Evolutionary conservation across 1,284 basidiomycete species (phyloP).

Genomic region (Pterulicium gracile): DNA sequence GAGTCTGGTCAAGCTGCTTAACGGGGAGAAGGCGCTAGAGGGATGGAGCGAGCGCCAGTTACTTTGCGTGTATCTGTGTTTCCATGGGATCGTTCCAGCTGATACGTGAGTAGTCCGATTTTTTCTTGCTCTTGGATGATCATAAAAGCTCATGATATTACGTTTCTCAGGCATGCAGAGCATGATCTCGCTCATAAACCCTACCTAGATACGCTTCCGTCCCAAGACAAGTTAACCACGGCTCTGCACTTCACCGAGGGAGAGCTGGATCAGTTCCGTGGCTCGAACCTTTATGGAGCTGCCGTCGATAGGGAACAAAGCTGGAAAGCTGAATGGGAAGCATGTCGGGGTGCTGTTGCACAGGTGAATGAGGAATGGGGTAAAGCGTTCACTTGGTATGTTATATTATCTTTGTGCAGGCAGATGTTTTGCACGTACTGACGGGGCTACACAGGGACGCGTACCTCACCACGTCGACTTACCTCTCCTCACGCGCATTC

Average conservation of each 20-base stretch:
- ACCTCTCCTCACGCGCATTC: slow-evolving; percentile 81
- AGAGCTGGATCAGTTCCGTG: slow-evolving; percentile 59
- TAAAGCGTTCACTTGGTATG: slow-evolving; percentile 57
- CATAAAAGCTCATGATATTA: slow-evolving; percentile 7
- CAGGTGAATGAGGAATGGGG: slow-evolving; percentile 31
- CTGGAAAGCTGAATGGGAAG: slow-evolving; percentile 51
- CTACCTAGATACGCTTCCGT: slow-evolving; percentile 64
- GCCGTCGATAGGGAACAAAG: slow-evolving; percentile 47
- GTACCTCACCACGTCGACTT: slow-evolving; percentile 63
- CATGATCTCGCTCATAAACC: slow-evolving; percentile 36
- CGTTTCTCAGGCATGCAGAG: slow-evolving; percentile 11
- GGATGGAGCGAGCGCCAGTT: slow-evolving; percentile 62
- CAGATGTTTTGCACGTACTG: no score
- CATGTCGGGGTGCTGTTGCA: slow-evolving; percentile 32
- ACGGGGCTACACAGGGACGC: slow-evolving; percentile 41
- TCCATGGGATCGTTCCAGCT: slow-evolving; percentile 51
- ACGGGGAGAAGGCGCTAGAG: slow-evolving; percentile 16
- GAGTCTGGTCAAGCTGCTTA: slow-evolving; percentile 33
- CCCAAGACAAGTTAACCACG: slow-evolving; percentile 46
- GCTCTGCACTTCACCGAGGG: slow-evolving; percentile 58
- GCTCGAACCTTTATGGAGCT: slow-evolving; percentile 72
- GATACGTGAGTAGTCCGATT: slow-evolving; percentile 14
- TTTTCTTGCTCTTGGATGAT: slow-evolving; percentile 17
- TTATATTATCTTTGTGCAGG: slow-evolving; percentile 6
- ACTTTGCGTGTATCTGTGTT: slow-evolving; percentile 57